Percentiles rank a stretch among this genome's conserved stretches.
phyloP scores from a whole-genome alignment of 1,139 yeast species.

The Nematodospora anomalae region DNA sequence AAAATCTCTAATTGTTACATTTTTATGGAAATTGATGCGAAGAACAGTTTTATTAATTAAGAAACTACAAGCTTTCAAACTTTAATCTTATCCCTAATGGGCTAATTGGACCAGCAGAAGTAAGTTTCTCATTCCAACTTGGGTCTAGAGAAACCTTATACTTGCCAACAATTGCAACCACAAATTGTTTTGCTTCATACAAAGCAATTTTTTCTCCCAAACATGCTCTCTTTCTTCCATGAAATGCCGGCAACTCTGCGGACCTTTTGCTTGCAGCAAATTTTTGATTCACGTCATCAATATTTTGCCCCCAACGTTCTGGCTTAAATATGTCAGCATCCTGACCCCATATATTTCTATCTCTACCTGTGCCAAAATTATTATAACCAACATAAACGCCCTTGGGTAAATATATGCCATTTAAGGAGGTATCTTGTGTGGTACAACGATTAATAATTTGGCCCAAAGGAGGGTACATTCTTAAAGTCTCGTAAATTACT shows the following conservation, averaged over 20 bases:
- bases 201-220: slow-evolving; percentile 62
- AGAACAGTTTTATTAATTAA: slow-evolving; percentile 4
- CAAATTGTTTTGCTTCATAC: slow-evolving; percentile 40
- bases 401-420: slow-evolving; percentile 47
- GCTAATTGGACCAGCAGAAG: slow-evolving; percentile 43
- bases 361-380: slow-evolving; percentile 57
- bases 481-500: slow-evolving; percentile 50
- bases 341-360: slow-evolving; percentile 48
- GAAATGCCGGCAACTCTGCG: slow-evolving; percentile 53
- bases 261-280: slow-evolving; percentile 47
- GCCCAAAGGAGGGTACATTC: slow-evolving; percentile 59
- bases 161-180: slow-evolving; percentile 34
- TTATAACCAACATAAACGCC: slow-evolving; percentile 59
- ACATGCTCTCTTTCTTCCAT: slow-evolving; percentile 63
- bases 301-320: slow-evolving; percentile 53
- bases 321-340: slow-evolving; percentile 52
- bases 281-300: slow-evolving; percentile 34
- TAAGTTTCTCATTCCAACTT: slow-evolving; percentile 51
- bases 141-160: slow-evolving; percentile 40
- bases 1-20: background rate
- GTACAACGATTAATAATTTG: slow-evolving; percentile 57
- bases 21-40: background rate
- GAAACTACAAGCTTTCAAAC: slow-evolving; percentile 14
- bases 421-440: slow-evolving; percentile 30
- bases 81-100: slow-evolving; percentile 21